Percentiles rank a stretch among this genome's conserved stretches.
Conservation (phyloP, 768 basidiomycete genomes). For the Boletus sp. region DNA sequence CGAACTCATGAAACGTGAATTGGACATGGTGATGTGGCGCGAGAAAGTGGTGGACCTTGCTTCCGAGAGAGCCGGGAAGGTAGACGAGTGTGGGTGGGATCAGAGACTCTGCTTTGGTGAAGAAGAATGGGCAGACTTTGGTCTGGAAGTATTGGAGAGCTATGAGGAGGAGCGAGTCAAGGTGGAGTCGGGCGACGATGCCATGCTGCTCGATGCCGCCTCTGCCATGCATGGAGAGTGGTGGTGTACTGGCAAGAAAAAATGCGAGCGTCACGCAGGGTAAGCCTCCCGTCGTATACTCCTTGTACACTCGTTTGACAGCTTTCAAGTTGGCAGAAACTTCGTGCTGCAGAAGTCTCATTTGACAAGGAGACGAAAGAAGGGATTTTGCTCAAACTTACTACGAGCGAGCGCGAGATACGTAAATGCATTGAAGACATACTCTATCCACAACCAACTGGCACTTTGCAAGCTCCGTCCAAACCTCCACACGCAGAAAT, state of each 20-base stretch:
- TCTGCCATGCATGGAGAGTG: slow-evolving; percentile 47
- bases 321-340: slow-evolving; percentile 67
- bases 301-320: slow-evolving; percentile 4
- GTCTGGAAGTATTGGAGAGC: slow-evolving; percentile 63
- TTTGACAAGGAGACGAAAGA: slow-evolving; percentile 79
- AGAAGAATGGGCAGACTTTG: slow-evolving; percentile 73
- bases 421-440: slow-evolving; percentile 77
- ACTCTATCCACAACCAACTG: slow-evolving; percentile 46
- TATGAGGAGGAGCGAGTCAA: slow-evolving; percentile 53
- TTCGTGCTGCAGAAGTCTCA: slow-evolving; percentile 67
- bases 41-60: slow-evolving; percentile 69
- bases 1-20: slow-evolving; percentile 63
- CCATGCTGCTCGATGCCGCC: slow-evolving; percentile 37
- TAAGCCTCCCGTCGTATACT: slow-evolving; percentile 31
- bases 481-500: slow-evolving; percentile 37
- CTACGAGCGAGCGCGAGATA: slow-evolving; percentile 73
- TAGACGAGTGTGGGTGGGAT: slow-evolving; percentile 86
- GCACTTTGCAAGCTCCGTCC: slow-evolving; percentile 32
- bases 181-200: slow-evolving; percentile 33
- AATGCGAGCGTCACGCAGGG: slow-evolving; percentile 80
- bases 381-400: slow-evolving; percentile 61
- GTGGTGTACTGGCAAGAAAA: slow-evolving; percentile 78
- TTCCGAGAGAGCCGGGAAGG: slow-evolving; percentile 58
- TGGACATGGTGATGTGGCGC: slow-evolving; percentile 70
- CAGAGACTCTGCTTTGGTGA: slow-evolving; percentile 82